These are phyloP conservation scores for Gossypium sturtianum DNA, from an alignment of 345 rosid genomes.

Conservation along the genomic window DNA sequence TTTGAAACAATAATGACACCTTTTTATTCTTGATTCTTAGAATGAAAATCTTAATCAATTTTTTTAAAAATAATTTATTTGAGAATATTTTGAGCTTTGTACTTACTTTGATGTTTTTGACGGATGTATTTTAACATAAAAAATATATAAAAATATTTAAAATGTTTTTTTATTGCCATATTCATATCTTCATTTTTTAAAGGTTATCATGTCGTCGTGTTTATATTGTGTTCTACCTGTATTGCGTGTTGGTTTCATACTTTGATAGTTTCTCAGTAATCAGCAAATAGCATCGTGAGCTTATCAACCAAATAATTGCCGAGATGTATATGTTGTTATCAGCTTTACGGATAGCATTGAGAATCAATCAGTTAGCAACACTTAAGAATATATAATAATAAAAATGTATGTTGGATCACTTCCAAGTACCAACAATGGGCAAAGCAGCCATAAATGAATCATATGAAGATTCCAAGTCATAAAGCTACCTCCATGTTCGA, in stretches of 20 bases:
- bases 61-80: too few species aligned
- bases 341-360: background rate
- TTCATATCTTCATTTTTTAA: accelerated
- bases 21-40: too few species aligned
- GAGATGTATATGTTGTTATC: slow-evolving; percentile 15
- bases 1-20: too few species aligned
- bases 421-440: slow-evolving; percentile 68
- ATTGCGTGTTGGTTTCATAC: too few species aligned
- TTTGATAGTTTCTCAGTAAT: background rate
- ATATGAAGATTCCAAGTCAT: slow-evolving; percentile 81
- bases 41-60: too few species aligned
- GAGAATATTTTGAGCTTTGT: too few species aligned
- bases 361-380: background rate
- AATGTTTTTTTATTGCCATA: too few species aligned
- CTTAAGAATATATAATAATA: background rate
- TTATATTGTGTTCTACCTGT: accelerated
- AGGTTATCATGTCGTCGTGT: accelerated
- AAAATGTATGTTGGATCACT: background rate
- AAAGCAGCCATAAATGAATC: slow-evolving; percentile 96
- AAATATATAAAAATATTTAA: too few species aligned
- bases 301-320: slow-evolving; percentile 9
- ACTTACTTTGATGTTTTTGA: too few species aligned
- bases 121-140: too few species aligned
- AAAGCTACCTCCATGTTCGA: slow-evolving; percentile 94
- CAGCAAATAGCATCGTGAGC: background rate